These are phyloP conservation scores for Fusarium veterinarium DNA, from an alignment of 2,329 filamentous ascomycete genomes.

Conservation along the genomic window DNA sequence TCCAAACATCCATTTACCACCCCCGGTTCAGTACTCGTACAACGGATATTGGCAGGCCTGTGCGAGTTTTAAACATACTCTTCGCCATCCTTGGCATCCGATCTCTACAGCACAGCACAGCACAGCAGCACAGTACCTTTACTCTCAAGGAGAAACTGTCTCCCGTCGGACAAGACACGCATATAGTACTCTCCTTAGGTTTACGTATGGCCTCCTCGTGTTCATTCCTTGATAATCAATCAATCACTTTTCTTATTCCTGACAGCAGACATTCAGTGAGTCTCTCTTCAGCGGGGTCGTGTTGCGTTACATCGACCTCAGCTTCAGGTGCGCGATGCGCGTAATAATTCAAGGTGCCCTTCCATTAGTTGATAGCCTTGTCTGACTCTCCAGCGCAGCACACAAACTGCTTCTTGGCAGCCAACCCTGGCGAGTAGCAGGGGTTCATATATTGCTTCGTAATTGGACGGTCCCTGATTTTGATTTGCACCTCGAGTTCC, in stretches of 20 bases:
- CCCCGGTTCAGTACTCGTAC: conserved; percentile 14
- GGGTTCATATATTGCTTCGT: conserved; percentile 19
- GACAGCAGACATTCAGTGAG: conserved; percentile 10
- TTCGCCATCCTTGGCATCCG: conserved; percentile 44
- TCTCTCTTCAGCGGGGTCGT: conserved; percentile 32
- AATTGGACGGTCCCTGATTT: conserved; percentile 26
- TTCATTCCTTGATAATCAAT: not conserved
- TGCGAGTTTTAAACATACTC: conserved; percentile 24
- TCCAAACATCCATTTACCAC: conserved; percentile 17
- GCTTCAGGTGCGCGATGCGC: conserved; percentile 43
- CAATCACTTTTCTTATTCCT: conserved; percentile 8
- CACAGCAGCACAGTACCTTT: not conserved
- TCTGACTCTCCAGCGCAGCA: conserved; percentile 5
- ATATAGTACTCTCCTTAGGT: not conserved
- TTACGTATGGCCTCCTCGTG: not conserved
- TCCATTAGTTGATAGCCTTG: conserved; percentile 10
- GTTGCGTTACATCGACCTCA: conserved; percentile 46
- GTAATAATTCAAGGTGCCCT: conserved; percentile 14
- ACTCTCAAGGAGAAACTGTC: conserved; percentile 8
- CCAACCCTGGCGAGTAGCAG: conserved; percentile 16
- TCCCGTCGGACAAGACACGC: conserved; percentile 12
- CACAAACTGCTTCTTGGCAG: conserved; percentile 13
- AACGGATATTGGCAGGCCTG: conserved; percentile 31
- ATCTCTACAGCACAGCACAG: conserved; percentile 22
- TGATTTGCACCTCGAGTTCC: conserved; percentile 14